phyloP scores from a whole-genome alignment of 2,329 filamentous ascomycete genomes.

The Exophiala calicioides region DNA sequence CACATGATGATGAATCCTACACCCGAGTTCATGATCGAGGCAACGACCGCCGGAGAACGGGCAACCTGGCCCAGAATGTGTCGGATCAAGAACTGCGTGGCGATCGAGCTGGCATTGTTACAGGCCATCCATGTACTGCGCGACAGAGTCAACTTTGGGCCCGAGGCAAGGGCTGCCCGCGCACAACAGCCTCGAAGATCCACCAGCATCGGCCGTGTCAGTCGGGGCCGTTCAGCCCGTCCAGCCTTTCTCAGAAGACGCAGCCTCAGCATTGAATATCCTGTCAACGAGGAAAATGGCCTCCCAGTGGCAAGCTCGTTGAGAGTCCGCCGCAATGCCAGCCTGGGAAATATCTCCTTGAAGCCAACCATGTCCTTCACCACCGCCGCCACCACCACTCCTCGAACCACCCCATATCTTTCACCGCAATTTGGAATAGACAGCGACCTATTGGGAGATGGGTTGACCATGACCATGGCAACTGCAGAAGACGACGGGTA shows the following conservation, averaged over 20 bases:
- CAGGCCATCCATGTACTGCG: conserved; percentile 38
- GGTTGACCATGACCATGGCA: conserved; percentile 23
- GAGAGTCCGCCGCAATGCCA: conserved; percentile 25
- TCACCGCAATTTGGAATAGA: conserved; percentile 19
- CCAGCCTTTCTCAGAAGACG: conserved; percentile 22
- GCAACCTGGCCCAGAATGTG: conserved; percentile 91
- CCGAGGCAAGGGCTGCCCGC: conserved; percentile 26
- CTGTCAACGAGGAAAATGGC: conserved; percentile 8
- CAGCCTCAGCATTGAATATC: conserved; percentile 25
- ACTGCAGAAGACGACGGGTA: neutral
- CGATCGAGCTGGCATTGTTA: conserved; percentile 76
- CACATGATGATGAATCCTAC: conserved; percentile 81
- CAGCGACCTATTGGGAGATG: conserved; percentile 17
- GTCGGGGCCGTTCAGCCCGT: conserved; percentile 22
- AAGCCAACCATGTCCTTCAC: conserved; percentile 13
- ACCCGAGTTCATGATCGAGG: conserved; percentile 78
- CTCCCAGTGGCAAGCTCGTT: conserved; percentile 2
- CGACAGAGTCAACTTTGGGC: conserved; percentile 26
- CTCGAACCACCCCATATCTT: conserved; percentile 18
- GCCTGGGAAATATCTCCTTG: conserved; percentile 20
- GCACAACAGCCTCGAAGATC: conserved; percentile 20
- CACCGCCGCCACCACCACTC: conserved; percentile 7
- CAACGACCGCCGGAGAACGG: conserved; percentile 74
- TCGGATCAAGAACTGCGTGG: conserved; percentile 80
- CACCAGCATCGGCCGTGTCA: conserved; percentile 17